Evolutionary conservation across 257 asterid genomes (phyloP), one percentile per base, ranked within the genome.

Genomic region (Primulina tabacum): DNA sequence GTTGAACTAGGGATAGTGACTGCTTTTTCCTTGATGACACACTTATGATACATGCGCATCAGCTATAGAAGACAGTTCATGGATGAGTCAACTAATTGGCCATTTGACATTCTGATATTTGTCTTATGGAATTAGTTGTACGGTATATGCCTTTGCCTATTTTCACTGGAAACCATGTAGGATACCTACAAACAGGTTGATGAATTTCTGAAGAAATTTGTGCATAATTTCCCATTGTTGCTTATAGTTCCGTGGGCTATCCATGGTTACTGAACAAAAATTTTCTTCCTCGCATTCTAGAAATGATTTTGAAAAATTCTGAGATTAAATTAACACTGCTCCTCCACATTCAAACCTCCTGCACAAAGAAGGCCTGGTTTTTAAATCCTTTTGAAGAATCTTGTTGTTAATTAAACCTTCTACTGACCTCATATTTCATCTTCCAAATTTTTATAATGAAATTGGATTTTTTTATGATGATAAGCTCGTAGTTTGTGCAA

Each of bases 1-100:
- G 97, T 85, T 79, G 77, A 82, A 78, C 75, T 82, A 70, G 78
- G 61, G 83, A 81, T 76, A 80, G 76, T 76, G 83, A 83, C 64
- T 38, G 89, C 85, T 83, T 87, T 84, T 85, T 79, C 86, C 85
- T 75, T 85, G 93, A 83, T 81, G 94, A 84, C 83, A 78, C 85
- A 75, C 80, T 84, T 79, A 73, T 81, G 76, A 47, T 14, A 80
- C 82, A 62, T 80, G 82, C 81, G 75, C 88, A 82, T 77, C 82
- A 84, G 86, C 86, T 74, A 78, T 84, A 84, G 86, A 85, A 72
- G 88, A 83, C 81, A 80, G 75, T 73, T 63, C 81, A 76, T 73
- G 81, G 81, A 75, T 70, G 77, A 76, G 33, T 76, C 65, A 64
- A 62, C 52, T 43, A 21, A 64, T 64, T 56, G 64, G 56, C 79